Evolutionary conservation across 805 yeast genomes (phyloP), one percentile per base, ranked within the genome.

Genomic region (Metschnikowia aberdeeniae): DNA sequence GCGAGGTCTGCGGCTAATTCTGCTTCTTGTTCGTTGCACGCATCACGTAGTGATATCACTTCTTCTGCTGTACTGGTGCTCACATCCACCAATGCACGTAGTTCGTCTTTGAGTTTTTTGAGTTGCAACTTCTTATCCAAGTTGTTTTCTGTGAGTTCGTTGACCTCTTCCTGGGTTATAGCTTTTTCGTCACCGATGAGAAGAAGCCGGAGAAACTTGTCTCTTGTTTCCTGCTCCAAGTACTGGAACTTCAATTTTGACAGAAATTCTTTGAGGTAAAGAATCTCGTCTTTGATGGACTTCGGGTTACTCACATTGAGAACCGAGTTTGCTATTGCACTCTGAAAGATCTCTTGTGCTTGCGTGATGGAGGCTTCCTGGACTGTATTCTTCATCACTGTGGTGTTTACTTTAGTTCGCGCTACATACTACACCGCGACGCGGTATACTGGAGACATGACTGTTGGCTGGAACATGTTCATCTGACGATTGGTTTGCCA

Each of bases 191-290:
- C 62, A 68, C 44, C 45, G 14, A 50, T 39, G 10, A 79, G 64
- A 8, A 84, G 63, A 24, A 69, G 66, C 31, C 85, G 63, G 31
- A 85, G 63, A 60, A 85, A 84, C 59, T 78, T 76, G 51, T 83
- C 86, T 50, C 85, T 77, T 4, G 89, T 75, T 50, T 83, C 89
- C 55, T 83, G 86, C 58, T 85, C 92, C 34, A 83, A 59, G 56
- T 81, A 85, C 45, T 81, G 75, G 50, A 82, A 82, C 54, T 82
- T 81, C 34, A 84, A 65, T 46, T 82, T 74, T 13, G 76, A 73
- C 47, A 77, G 76, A 22, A 73, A 56, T 50, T 71, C 71, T 46
- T 68, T 67, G 45, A 69, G 69, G 34, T 58, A 54, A 13, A 56
- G 45, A 7, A 74, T 59, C 27, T 60, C 62, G n/a, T 72, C 70